A percentile compares a stretch with the other conserved stretches of the same genome.
These are phyloP conservation scores for Ambrosia artemisiifolia DNA, from an alignment of 129 eudicot genomes.

Conservation along the genomic window DNA sequence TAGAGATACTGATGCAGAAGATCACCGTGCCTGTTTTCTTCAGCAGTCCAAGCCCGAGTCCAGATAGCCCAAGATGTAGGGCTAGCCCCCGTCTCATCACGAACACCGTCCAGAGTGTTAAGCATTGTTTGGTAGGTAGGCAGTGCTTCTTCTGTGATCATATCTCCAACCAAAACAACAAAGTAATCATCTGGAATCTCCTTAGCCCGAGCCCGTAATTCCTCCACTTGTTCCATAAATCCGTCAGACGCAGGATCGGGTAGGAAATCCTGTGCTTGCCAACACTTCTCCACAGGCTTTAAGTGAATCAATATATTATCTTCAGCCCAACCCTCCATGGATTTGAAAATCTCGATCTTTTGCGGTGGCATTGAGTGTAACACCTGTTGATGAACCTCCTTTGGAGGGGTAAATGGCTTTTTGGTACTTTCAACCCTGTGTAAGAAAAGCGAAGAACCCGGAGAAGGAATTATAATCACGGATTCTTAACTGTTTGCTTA, in stretches of 20 bases:
- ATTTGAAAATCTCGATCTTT: conserved; percentile 74
- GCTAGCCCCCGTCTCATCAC: conserved; percentile 94
- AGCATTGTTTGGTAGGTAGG: conserved; percentile 96
- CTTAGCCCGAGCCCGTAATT: conserved; percentile 69
- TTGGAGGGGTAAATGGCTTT: conserved; percentile 67
- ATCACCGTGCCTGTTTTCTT: conserved; percentile 96
- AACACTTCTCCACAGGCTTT: conserved; percentile 80
- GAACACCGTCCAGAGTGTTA: conserved; percentile 81
- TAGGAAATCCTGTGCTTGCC: conserved; percentile 91
- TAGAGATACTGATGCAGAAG: conserved; percentile 84
- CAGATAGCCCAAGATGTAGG: conserved; percentile 83
- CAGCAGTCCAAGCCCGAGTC: conserved; percentile 99
- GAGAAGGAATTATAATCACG: conserved; percentile 3
- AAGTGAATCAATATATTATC: conserved; percentile 57
- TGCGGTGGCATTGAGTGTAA: conserved; percentile 90
- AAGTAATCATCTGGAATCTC: conserved; percentile 87
- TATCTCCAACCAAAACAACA: conserved; percentile 82
- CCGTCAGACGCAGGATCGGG: conserved; percentile 91
- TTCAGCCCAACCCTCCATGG: conserved; percentile 79
- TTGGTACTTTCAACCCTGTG: conserved; percentile 57
- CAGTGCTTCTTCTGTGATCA: conserved; percentile 93
- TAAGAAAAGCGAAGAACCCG: not conserved
- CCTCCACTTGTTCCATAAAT: conserved; percentile 68
- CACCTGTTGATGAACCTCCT: conserved; percentile 74
- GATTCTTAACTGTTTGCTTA: not conserved